Base-by-base conservation (phyloP, 2,329 filamentous ascomycete genomes). In the Trichoderma simmonsii region DNA sequence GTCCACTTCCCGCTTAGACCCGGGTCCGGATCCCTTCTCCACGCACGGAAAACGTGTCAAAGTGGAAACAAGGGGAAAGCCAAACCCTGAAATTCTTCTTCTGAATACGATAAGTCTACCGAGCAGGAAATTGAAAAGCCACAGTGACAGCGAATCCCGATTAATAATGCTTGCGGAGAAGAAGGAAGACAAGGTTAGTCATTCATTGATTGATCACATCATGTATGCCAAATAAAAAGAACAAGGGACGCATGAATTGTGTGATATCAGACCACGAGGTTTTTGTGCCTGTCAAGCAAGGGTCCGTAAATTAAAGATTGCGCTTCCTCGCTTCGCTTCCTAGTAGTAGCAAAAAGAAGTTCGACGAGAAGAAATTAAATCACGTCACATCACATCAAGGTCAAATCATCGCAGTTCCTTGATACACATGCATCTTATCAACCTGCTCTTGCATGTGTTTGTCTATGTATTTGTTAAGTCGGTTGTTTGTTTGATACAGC, bases 1-100 rank as follows among this genome's bases (percentile, higher is more conserved):
- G 11, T 70, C 67, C 67, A 70, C 67, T 70, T 70, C 12, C 68
- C 68, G 68, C 34, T 12, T 24, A n/a, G 66, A 61, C 59, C 43
- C 43, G 36, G n/a, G n/a, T 26, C 28, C 43, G 11, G 34, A 26
- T 7, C 6, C n/a, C 30, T 28, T 57, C 48, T 39, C 64, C 48
- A 39, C 48, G 51, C 1, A n/a, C 24, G 24, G 24, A 56, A 24
- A 56, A 30, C 43, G 26, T 66, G 61, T 26, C 12, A 8, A 56
- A 30, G 21, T 39, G 60, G 34, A 39, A 57, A 67, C 24, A 30
- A 12, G 34, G 32, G 26, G 32, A 39, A 21, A 12, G 1, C 9
- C 36, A 39, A 39, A 51, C 43, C 43, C 43, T 51, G 43, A 51
- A 18, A 39, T 15, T 39, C 36, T 39, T 39, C 34, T 36, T 5